Percentiles rank a stretch among this genome's conserved stretches.
phyloP scores from a whole-genome alignment of 805 yeast species.

The Saccharomycopsis sp. region DNA sequence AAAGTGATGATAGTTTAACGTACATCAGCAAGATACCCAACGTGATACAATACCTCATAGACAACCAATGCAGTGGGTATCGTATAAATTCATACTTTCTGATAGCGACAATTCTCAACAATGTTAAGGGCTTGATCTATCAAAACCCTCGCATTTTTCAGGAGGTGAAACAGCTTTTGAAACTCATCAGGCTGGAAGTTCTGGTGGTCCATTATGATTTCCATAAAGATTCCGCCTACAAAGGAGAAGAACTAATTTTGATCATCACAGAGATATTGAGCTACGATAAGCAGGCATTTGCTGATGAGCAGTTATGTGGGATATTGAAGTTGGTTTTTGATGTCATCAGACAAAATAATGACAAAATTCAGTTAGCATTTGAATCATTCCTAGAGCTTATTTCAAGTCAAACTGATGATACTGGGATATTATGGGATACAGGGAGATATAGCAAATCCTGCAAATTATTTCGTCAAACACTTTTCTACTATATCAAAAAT shows the following conservation, averaged over 20 bases:
- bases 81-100: slow-evolving; percentile 21
- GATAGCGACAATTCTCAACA: slow-evolving; percentile 24
- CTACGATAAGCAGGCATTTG: background rate
- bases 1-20: background rate
- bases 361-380: slow-evolving; percentile 27
- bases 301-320: background rate
- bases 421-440: background rate
- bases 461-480: slow-evolving; percentile 24
- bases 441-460: background rate
- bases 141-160: slow-evolving; percentile 21
- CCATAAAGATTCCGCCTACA: slow-evolving; percentile 30
- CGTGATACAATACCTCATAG: background rate
- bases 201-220: slow-evolving; percentile 27
- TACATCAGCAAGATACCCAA: background rate
- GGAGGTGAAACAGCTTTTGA: background rate
- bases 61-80: background rate
- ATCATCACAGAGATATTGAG: slow-evolving; percentile 20
- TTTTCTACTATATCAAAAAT: slow-evolving; percentile 34
- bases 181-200: background rate
- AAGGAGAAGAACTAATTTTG: slow-evolving; percentile 34
- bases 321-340: slow-evolving; percentile 25
- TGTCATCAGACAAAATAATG: slow-evolving; percentile 26
- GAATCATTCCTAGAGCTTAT: slow-evolving; percentile 25
- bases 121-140: too few species aligned
- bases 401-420: background rate